Base-by-base conservation (phyloP, 2,329 filamentous ascomycete genomes). In the Stachybotrys echinatus region DNA sequence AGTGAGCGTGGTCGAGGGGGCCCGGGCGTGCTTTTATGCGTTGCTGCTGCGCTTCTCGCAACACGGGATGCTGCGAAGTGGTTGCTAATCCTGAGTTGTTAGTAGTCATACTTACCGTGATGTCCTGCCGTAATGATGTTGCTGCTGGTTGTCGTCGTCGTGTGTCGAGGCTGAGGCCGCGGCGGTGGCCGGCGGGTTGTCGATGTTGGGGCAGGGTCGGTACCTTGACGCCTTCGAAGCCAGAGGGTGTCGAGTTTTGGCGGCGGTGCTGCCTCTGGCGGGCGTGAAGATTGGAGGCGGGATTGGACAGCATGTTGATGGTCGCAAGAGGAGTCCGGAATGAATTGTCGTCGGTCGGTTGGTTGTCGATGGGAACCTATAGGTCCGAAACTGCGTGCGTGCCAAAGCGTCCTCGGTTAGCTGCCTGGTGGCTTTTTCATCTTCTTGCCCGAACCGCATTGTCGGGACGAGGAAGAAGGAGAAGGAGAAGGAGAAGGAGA, bases 11-110 rank as follows among this genome's bases (percentile, higher is more conserved):
- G 58, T 65, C 61, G 4, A 59, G 58, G 51, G 66, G 77, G 80
- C 87, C 85, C 83, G 87, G 87, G 83, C 88, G 84, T 81, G 82
- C 81, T 80, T 71, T 69, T 55, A 84, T 80, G 81, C 83, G 83
- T 77, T 91, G 88, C 85, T 89, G 84, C 83, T 92, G 89, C 84
- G 87, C 81, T 88, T 89, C 88, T 86, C 86, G 87, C 85, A 90
- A 81, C 74, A 83, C 79, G 49, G 61, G 58, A 81, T 90, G 87
- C 81, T 92, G 88, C 80, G 75, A 74, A 61, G 54, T 59, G 53
- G 57, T 73, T 74, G 79, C 61, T 75, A 75, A 71, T 79, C 74
- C 74, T 76, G 73, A 67, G 66, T 74, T 69, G 73, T 78, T 81
- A 73, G 74, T 77, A 69, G 63, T 60, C 58, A 69, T 76, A 73